Base-by-base conservation (phyloP, 1,284 basidiomycete species). In the Fomes fomentarius region DNA sequence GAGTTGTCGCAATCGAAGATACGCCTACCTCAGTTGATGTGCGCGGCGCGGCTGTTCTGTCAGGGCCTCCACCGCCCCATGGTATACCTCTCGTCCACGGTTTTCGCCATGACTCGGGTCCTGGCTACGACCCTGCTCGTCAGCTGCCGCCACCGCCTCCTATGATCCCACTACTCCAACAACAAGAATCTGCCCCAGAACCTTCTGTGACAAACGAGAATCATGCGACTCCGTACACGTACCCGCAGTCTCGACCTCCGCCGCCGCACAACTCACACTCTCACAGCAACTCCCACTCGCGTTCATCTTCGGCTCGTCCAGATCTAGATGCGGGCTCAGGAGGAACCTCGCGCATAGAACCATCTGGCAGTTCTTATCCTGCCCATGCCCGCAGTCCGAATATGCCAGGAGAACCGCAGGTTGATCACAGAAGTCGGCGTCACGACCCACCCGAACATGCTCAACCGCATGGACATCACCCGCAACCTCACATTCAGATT, bases 101-200 rank as follows among this genome's bases (percentile, higher is more conserved):
- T 52, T 55, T 70, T 68, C 69, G 70, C 22, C 74, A 70, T 42
- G 69, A 73, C 50, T 73, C 75, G 26, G 66, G 63, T 44, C 69
- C 75, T 26, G 71, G 65, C 3, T 66, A 61, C 63, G 82, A 83
- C 54, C 61, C 67, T 35, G 60, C 70, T 47, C 77, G 78, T 54
- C 78, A 79, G 62, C 71, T 81, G 34, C 80, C 80, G 25, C 77
- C 80, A 45, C 68, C 82, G 49, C 75, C 76, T 3, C 76, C 73
- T 56, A 55, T 79, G 61, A 69, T 77, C 46, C 74, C 77, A 60
- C 48, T 61, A 30, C 50, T 65, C 34, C 63, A 58, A 34, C 55
- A 58, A 24, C 57, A 52, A 41, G 71, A 73, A 33, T 74, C 74
- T 47, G 76, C 74, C 51, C 69, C 70, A 52, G 75, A 77, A 21